Base-by-base conservation (phyloP, 2,329 filamentous ascomycete species). In the Cordyceps javanica region DNA sequence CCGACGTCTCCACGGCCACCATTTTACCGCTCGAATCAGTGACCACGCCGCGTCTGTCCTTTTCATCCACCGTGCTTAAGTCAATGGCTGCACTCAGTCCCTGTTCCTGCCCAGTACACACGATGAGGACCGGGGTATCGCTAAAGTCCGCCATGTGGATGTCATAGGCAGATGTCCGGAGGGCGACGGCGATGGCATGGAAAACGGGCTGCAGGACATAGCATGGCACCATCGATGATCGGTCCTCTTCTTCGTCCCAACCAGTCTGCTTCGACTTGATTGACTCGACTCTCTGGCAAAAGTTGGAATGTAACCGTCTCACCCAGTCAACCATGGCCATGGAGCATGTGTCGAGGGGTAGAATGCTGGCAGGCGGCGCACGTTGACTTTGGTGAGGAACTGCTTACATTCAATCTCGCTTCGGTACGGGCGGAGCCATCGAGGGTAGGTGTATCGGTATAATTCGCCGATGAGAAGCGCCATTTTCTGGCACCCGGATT, bases 361-460 rank as follows among this genome's bases (percentile, higher is more conserved):
- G 54, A n/a, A 4, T 38, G n/a, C 23, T 23, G 21, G 32, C 23
- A 13, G 54, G 26, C n/a, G 54, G 54, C n/a, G n/a, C 26, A 56
- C 0, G 26, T 32, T 50, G 7, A 56, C 54, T 42, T 49, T 56
- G 21, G 54, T 50, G n/a, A 56, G 54, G 42, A 50, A 56, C 45
- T 56, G 54, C 7, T 36, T 19, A 42, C 19, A 45, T 19, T 56
- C 45, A 56, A 56, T 42, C 44, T 56, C 45, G 42, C 54, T 56
- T n/a, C 36, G 23, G 25, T 50, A 50, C 2, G 54, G 45, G n/a
- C 25, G 36, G 34, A 56, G 32, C 25, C 45, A 56, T 16, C 54
- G 54, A 10, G 25, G 21, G 19, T 56, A 50, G 11, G 54, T 56
- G 42, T 56, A 50, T 21, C 19, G 44, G 19, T 23, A 56, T 21